Evolutionary conservation across 768 basidiomycete species (phyloP).

Genomic region (Lactifluus subvellereus): DNA sequence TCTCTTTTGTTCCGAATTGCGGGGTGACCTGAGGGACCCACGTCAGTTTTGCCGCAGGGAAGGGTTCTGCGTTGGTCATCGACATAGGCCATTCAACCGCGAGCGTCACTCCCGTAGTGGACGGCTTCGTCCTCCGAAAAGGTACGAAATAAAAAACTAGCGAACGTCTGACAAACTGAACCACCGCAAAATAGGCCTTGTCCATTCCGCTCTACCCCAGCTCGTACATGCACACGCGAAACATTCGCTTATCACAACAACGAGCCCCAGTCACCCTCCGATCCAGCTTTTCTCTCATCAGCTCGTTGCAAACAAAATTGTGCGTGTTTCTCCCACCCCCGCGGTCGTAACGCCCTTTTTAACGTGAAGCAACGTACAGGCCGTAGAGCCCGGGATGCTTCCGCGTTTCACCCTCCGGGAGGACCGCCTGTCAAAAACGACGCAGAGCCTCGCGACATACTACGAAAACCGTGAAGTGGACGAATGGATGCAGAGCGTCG

Average conservation of each 20-base stretch:
- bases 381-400: slow-evolving; percentile 62
- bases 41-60: slow-evolving; percentile 87
- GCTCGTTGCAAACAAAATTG: slow-evolving; percentile 76
- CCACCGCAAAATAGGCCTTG: slow-evolving; percentile 54
- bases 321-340: slow-evolving; percentile 27
- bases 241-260: slow-evolving; percentile 51
- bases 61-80: slow-evolving; percentile 93
- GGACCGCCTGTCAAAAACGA: slow-evolving; percentile 66
- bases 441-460: slow-evolving; percentile 77
- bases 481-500: slow-evolving; percentile 87
- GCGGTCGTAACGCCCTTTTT: background rate
- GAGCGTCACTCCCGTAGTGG: slow-evolving; percentile 92
- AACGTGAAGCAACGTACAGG: slow-evolving; percentile 34
- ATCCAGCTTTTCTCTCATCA: slow-evolving; percentile 82
- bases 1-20: background rate
- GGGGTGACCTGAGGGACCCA: background rate
- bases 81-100: slow-evolving; percentile 88
- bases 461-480: slow-evolving; percentile 80
- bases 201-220: slow-evolving; percentile 66
- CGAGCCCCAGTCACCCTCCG: slow-evolving; percentile 44
- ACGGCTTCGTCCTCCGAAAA: slow-evolving; percentile 96
- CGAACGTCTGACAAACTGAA: background rate
- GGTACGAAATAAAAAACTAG: slow-evolving; percentile 39
- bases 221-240: slow-evolving; percentile 78
- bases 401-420: slow-evolving; percentile 69